Evolutionary conservation across 148 eudicot species (phyloP), one percentile per base, ranked within the genome.

Genomic region (Fagopyrum esculentum): DNA sequence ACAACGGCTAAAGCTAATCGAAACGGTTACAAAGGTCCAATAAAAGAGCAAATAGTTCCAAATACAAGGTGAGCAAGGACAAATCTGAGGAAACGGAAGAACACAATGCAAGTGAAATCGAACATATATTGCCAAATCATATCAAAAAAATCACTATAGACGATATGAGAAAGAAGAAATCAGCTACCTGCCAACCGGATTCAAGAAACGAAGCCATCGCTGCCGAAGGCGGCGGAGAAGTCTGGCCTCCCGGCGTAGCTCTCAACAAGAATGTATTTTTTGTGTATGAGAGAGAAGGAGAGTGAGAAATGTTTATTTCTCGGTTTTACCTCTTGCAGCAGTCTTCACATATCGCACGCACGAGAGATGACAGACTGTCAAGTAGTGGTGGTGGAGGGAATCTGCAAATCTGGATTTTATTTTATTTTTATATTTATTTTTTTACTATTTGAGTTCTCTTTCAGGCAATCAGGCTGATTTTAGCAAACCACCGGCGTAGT

Each of bases 391-490:
- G 47, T 43, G 71, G 71, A 66, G 71, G 71, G 80, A 91, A 93
- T 80, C 88, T 93, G 71, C 89, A 94, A 75, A 89, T 89, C 48
- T 97, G 95, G 74, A 93, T 93, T 83, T 95, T 82, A 80, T 95
- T 93, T 70, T 73, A 84, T 12, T 6, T 17, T 0, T 19, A 5
- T 57, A 19, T 57, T 57, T 57, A 17, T 57, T 57, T 57, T 6
- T 57, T 57, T 6, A 19, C 6, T 6, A 6, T 19, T 57, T 57
- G 7, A 17, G 61, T 16, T 52, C n/a, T 6, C 0, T 3, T 56
- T 56, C 63, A 35, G 29, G 30, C 30, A 17, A 26, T 56, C 63
- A 35, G 29, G 30, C 30, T 57, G 63, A n/a, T 17, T 57, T 22
- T 57, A 57, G 63, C 29, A 57, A 57, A 57, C 19, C 63, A 57